Evolutionary conservation across 257 asterid genomes (phyloP), one percentile per base, ranked within the genome.

Genomic region (Cruciata laevipes): DNA sequence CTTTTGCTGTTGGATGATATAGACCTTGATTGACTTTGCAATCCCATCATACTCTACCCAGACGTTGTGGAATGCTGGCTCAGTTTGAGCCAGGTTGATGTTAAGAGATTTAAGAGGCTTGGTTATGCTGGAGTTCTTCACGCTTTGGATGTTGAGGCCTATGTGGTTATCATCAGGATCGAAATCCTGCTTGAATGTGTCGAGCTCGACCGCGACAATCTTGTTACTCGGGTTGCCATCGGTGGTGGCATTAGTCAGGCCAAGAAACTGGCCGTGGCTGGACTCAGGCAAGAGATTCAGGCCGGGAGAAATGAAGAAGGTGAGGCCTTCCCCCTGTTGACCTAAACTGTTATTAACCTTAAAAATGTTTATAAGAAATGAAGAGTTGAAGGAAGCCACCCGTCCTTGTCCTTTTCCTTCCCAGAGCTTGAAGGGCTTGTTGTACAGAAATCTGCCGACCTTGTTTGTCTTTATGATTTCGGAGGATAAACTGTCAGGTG

Each of bases 151-250:
- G 75, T 93, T 74, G 42, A 93, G 75, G 1, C 90, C 97, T 10
- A 93, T 25, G 69, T 93, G 99, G 58, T 93, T 93, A 33, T 23
- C 80, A 75, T 93, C 99, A 16, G 86, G 89, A 47, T 93, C 99
- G 77, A 81, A 88, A 2, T 12, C 75, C 56, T 93, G 97, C 71
- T 82, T 83, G 68, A 38, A 53, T 24, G 97, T 93, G 71, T 93
- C 97, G 65, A 93, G 78, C 86, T 90, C 99, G 0, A 93, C 86
- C 2, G 99, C 97, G 7, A 93, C 69, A 38, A 93, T 16, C 51
- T 77, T 25, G 81, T 93, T 90, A 11, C 35, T 8, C 17, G 73
- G 3, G 51, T 53, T 18, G 5, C 92, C 90, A 70, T 93, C 84
- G 0, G 86, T 87, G 35, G 85, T 62, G 0, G 81, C 60, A 53